Evolutionary conservation across 169 alveolate species (phyloP).

Genomic region (Plasmodium cynomolgi): DNA sequence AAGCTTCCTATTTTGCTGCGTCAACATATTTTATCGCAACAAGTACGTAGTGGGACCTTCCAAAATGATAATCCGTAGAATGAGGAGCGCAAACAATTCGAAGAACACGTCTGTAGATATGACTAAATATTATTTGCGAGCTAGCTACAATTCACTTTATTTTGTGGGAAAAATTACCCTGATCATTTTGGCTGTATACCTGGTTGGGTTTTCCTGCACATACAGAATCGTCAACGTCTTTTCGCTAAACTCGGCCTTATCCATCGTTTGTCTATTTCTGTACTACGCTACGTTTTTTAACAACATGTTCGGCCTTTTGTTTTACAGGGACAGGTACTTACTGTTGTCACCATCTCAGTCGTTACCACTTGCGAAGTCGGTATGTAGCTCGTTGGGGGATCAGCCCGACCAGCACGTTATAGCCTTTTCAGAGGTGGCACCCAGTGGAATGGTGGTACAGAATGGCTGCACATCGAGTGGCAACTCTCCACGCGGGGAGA

Average conservation of each 20-base stretch:
- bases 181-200: background rate
- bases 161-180: conserved; percentile 29
- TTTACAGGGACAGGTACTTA: conserved; percentile 7
- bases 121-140: conserved; percentile 13
- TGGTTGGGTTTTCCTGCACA: conserved; percentile 18
- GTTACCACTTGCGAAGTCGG: background rate
- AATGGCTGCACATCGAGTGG: background rate
- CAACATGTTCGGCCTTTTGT: conserved; percentile 11
- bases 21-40: conserved; percentile 32
- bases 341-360: background rate
- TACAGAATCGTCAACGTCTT: conserved; percentile 39
- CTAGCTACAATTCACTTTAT: conserved; percentile 44
- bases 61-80: background rate
- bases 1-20: conserved; percentile 36
- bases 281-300: conserved; percentile 54
- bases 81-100: background rate
- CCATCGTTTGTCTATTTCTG: conserved; percentile 10
- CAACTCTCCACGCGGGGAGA: background rate
- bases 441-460: background rate
- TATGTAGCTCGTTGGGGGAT: background rate
- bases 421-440: background rate
- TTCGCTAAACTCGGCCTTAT: conserved; percentile 7
- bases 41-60: background rate
- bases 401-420: background rate
- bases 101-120: conserved; percentile 1